A percentile compares a stretch with the other conserved stretches of the same genome.
Conservation (phyloP, 2,329 filamentous ascomycete species). For the Blastomyces parvus region DNA sequence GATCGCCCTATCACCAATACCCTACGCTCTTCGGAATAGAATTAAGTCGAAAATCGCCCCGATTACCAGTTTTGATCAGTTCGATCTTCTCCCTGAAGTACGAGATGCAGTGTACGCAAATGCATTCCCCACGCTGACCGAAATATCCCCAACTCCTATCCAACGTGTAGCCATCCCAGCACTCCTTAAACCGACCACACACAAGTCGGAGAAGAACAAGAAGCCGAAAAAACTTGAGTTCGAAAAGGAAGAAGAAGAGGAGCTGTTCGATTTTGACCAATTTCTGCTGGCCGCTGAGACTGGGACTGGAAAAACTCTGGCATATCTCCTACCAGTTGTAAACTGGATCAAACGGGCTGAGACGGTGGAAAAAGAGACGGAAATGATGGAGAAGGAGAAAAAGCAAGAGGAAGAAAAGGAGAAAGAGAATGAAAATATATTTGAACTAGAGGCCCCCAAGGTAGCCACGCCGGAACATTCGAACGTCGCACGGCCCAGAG, state of each 20-base stretch:
- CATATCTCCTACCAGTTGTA: slow-evolving; percentile 76
- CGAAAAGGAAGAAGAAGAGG: slow-evolving; percentile 23
- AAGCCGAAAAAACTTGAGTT: slow-evolving; percentile 26
- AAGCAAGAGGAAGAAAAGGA: slow-evolving; percentile 44
- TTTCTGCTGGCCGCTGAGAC: slow-evolving; percentile 92
- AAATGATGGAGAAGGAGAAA: slow-evolving; percentile 51
- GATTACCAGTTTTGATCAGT: slow-evolving; percentile 70
- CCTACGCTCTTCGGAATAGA: slow-evolving; percentile 58
- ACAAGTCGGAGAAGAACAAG: slow-evolving; percentile 35
- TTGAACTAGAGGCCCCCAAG: slow-evolving; percentile 51
- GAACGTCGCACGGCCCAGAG: slow-evolving; percentile 65
- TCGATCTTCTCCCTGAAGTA: slow-evolving; percentile 63
- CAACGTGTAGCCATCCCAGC: slow-evolving; percentile 82
- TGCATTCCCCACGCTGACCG: slow-evolving; percentile 62
- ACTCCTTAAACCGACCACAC: slow-evolving; percentile 42
- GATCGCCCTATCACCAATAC: slow-evolving; percentile 61
- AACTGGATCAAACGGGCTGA: slow-evolving; percentile 77
- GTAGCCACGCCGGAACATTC: slow-evolving; percentile 60
- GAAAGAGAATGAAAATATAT: slow-evolving; percentile 44
- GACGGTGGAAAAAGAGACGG: slow-evolving; percentile 52
- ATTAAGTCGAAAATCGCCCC: slow-evolving; percentile 54
- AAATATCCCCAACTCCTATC: slow-evolving; percentile 75
- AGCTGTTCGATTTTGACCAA: slow-evolving; percentile 45
- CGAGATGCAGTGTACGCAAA: slow-evolving; percentile 63
- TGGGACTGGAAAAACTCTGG: slow-evolving; percentile 90